Evolutionary conservation across 257 asterid species (phyloP).

Genomic region (Salvia rosmarinus): DNA sequence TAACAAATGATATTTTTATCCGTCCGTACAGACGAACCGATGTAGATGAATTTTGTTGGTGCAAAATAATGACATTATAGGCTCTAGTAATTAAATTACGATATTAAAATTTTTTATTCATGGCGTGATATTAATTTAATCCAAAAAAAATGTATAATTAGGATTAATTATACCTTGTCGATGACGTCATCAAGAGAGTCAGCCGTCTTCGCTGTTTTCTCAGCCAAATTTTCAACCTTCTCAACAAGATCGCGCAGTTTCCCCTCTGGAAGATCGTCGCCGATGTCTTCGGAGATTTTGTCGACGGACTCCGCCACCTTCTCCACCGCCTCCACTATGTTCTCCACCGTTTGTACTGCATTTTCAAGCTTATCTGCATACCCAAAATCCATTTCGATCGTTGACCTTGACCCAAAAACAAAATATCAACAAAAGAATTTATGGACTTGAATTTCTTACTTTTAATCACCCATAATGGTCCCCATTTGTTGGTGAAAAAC

Average conservation of each 20-base stretch:
- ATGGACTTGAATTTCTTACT: constrained; percentile 41
- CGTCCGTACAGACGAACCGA: too few relatives aligned
- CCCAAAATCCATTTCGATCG: background rate
- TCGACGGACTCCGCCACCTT: constrained; percentile 63
- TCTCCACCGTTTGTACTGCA: constrained; percentile 53
- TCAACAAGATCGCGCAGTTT: constrained; percentile 44
- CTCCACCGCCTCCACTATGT: constrained; percentile 62
- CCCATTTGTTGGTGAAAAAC: constrained; percentile 63
- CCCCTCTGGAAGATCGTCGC: constrained; percentile 60
- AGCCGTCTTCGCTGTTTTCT: constrained; percentile 56
- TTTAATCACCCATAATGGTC: constrained; percentile 61
- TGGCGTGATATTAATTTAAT: too few relatives aligned
- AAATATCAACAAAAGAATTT: too few relatives aligned
- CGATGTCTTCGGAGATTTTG: constrained; percentile 52
- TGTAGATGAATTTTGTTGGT: too few relatives aligned
- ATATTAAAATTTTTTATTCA: too few relatives aligned
- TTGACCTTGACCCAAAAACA: too few relatives aligned
- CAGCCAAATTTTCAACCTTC: constrained; percentile 53
- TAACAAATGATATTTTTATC: too few relatives aligned
- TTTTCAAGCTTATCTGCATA: constrained; percentile 47
- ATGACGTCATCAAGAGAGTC: constrained; percentile 53
- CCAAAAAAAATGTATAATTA: background rate
- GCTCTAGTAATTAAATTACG: too few relatives aligned
- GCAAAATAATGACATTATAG: background rate
- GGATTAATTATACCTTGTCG: constrained; percentile 53